Evolutionary conservation across 352 stramenopile genomes (phyloP), one percentile per base, ranked within the genome.

Genomic region (Plasmopara muralis): DNA sequence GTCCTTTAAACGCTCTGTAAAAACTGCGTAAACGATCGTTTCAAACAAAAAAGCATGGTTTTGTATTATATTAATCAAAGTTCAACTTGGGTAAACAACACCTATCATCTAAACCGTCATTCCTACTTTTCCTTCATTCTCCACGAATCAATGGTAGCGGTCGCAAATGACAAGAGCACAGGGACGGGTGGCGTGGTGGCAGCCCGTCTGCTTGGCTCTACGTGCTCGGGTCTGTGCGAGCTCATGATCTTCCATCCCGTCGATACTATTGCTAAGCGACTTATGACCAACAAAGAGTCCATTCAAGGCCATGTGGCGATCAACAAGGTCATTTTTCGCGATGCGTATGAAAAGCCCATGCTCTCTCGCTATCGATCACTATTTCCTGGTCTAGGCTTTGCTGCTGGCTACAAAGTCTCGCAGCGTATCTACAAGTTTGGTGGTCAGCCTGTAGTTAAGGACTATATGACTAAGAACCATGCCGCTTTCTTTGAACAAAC

Each of bases 391-490:
- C 77, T 97, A 37, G 89, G 89, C 50, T 98, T 97, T 60, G 93
- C 89, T 15, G 92, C 91, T 16, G 93, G 83, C 43, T 98, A 98
- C 85, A 98, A 98, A 76, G 82, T 98, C 61, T 89, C 95, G 42
- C 92, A 98, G 73, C 87, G 93, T 48, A 93, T 97, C 49, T 98
- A 98, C 79, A 98, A 98, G 71, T 98, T 98, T 68, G 92, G 92
- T 50, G 93, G 93, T 29, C 93, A 98, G 74, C 89, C 89, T 12
- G 82, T 97, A 42, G 88, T 97, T 43, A 87, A 93, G 55, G 92
- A 98, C 64, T 93, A 87, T 64, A 95, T 97, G 72, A 91, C 70
- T 15, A 91, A 79, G 59, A 72, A 91, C 63, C 85, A 97, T 72
- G 72, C 77, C 14, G 58, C 82, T n/a, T 79, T 77, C 43, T 97